Percentiles rank a stretch among this genome's conserved stretches.
phyloP scores from a whole-genome alignment of 2,329 filamentous ascomycete genomes.

The Hypomyces rosellus region DNA sequence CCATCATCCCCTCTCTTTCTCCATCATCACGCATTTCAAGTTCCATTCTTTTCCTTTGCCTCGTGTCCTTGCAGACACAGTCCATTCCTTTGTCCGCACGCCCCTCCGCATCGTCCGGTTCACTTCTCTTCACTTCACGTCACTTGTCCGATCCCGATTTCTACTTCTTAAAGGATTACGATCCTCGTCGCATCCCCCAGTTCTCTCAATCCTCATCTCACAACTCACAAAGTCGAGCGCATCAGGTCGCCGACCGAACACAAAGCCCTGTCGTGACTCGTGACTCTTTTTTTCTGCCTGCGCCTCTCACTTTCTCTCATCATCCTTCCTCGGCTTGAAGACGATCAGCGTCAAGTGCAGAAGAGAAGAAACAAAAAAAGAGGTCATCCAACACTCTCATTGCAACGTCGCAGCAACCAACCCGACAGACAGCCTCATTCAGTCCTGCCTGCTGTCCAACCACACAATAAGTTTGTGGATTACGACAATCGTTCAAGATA shows the following conservation, averaged over 20 bases:
- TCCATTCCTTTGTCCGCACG: conserved; percentile 22
- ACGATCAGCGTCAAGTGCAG: background rate
- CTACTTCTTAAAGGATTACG: conserved; percentile 1
- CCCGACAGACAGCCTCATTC: background rate
- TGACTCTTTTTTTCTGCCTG: background rate
- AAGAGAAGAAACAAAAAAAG: background rate
- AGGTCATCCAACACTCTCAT: background rate
- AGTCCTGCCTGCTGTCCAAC: conserved; percentile 20
- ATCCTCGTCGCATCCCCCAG: conserved; percentile 8
- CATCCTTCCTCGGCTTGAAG: background rate
- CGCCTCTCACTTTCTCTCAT: too few species aligned
- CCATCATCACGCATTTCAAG: background rate
- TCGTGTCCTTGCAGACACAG: conserved; percentile 16
- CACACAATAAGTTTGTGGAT: conserved; percentile 6
- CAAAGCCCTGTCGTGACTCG: background rate
- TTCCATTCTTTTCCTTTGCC: conserved; percentile 15
- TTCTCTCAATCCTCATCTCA: conserved; percentile 1
- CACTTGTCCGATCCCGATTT: background rate
- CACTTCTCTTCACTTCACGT: too few species aligned
- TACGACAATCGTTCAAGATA: background rate
- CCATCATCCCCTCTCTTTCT: conserved; percentile 12
- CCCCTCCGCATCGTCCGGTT: background rate
- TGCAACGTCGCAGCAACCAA: conserved; percentile 8
- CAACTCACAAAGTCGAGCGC: conserved; percentile 9
- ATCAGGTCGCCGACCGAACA: conserved; percentile 10